These are phyloP conservation scores for Exserohilum rostratum DNA, from an alignment of 2,329 filamentous ascomycete species.

Conservation along the genomic window DNA sequence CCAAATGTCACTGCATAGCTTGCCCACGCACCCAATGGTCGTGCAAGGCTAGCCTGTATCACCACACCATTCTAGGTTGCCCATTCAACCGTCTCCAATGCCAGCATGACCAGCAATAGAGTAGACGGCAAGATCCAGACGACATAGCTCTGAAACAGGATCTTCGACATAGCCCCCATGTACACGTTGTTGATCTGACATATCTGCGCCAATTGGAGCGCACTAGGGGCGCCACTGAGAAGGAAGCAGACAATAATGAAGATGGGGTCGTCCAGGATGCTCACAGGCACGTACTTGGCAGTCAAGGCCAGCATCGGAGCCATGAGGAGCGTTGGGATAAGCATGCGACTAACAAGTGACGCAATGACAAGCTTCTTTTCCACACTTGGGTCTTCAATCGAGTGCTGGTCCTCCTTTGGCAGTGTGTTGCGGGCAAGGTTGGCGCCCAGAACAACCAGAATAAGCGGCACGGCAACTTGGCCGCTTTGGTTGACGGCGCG, in stretches of 20 bases:
- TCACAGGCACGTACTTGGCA: slow-evolving; percentile 89
- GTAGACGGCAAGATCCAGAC: slow-evolving; percentile 97
- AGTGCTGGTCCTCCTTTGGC: slow-evolving; percentile 66
- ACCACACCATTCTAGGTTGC: slow-evolving; percentile 52
- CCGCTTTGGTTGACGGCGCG: slow-evolving; percentile 84
- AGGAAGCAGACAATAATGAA: slow-evolving; percentile 98
- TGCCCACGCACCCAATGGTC: background rate
- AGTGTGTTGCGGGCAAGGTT: slow-evolving; percentile 93
- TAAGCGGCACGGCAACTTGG: slow-evolving; percentile 90
- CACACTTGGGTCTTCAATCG: slow-evolving; percentile 71
- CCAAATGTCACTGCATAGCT: background rate
- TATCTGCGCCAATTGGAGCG: slow-evolving; percentile 94
- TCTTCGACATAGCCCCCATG: slow-evolving; percentile 89
- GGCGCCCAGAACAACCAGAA: slow-evolving; percentile 91
- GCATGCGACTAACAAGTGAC: slow-evolving; percentile 85
- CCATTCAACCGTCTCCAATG: slow-evolving; percentile 93
- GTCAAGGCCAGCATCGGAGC: slow-evolving; percentile 83
- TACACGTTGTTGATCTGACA: slow-evolving; percentile 98
- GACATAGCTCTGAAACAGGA: slow-evolving; percentile 96
- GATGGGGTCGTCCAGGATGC: slow-evolving; percentile 95
- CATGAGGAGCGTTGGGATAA: slow-evolving; percentile 90
- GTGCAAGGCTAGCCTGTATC: background rate
- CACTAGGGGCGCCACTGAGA: slow-evolving; percentile 89
- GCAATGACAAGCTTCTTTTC: slow-evolving; percentile 83
- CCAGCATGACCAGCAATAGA: slow-evolving; percentile 85